These are phyloP conservation scores for Rhodosporidiobolus odoratus DNA, from an alignment of 768 basidiomycete genomes.

Conservation along the genomic window DNA sequence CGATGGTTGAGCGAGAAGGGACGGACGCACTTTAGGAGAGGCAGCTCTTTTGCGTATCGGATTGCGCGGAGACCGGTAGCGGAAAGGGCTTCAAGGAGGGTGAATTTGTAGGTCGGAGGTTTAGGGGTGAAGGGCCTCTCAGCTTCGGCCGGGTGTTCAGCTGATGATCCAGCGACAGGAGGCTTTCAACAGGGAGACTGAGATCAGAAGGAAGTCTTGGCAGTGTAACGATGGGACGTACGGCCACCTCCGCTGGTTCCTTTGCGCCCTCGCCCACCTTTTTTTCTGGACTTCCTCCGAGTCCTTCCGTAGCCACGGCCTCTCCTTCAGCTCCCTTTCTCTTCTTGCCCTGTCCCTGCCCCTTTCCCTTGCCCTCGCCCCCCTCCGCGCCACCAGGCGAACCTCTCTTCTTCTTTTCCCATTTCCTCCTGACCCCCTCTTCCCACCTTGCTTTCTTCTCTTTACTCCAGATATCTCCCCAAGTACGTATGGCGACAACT, in stretches of 20 bases:
- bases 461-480: constrained; percentile 68
- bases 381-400: neutral
- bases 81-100: constrained; percentile 84
- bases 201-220: too few species aligned
- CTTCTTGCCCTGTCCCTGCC: constrained; percentile 2
- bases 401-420: constrained; percentile 48
- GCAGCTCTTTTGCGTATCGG: constrained; percentile 95
- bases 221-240: too few species aligned
- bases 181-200: neutral
- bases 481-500: constrained; percentile 80
- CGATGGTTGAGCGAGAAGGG: neutral
- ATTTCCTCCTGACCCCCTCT: constrained; percentile 40
- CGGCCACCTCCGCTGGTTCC: neutral
- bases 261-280: neutral
- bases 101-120: constrained; percentile 56
- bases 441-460: constrained; percentile 62
- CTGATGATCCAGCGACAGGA: neutral
- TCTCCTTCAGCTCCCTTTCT: constrained; percentile 20
- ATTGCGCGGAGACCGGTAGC: constrained; percentile 94
- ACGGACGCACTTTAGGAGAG: constrained; percentile 65
- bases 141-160: neutral
- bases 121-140: neutral
- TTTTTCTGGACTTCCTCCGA: neutral
- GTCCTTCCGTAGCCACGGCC: neutral
- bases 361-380: neutral